Evolutionary conservation across 371 early-diverging fungal genomes (phyloP), one percentile per base, ranked within the genome.

Genomic region (Polyrhizophydium stewartii): DNA sequence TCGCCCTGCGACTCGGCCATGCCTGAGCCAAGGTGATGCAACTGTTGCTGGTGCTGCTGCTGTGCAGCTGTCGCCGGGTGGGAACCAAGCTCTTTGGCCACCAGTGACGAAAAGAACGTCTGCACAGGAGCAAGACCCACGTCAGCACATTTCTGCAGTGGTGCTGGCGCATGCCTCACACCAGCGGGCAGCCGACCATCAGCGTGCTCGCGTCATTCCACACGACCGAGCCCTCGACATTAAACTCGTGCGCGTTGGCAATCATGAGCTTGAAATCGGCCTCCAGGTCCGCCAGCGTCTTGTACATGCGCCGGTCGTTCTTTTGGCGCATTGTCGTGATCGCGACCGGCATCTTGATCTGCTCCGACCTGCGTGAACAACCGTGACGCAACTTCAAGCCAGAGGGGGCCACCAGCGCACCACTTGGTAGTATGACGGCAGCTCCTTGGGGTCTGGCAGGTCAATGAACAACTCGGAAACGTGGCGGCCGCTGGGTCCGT

Each of bases 311-410:
- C 17, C 45, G 43, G 17, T 59, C 47, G n/a, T 70, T 53, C 49
- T 59, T 59, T 25, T 62, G 24, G 7, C 56, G 50, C n/a, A 91
- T 88, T 33, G 77, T 74, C 33, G 83, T 77, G 7, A 94, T 63
- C 9, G 92, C 86, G 68, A 94, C 92, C 12, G 96, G 96, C 1
- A 84, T 72, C 55, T 87, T 85, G 61, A 94, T 93, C 52, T 92
- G 73, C 38, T 35, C 19, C 57, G n/a, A n/a, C n/a, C n/a, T n/a
- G n/a, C n/a, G 73, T 66, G 49, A 57, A 24, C 9, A n/a, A 12
- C 35, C 6, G 41, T n/a, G 1, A 32, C 21, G 22, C 38, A 75
- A 72, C 45, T 67, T 65, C 9, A 71, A 69, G 47, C 24, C 40
- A n/a, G n/a, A 38, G 37, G 57, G 61, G n/a, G n/a, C n/a, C n/a